Percentiles rank a stretch among this genome's conserved stretches.
Conservation (phyloP, 2,329 filamentous ascomycete genomes). For the Aspergillus aculeatus region DNA sequence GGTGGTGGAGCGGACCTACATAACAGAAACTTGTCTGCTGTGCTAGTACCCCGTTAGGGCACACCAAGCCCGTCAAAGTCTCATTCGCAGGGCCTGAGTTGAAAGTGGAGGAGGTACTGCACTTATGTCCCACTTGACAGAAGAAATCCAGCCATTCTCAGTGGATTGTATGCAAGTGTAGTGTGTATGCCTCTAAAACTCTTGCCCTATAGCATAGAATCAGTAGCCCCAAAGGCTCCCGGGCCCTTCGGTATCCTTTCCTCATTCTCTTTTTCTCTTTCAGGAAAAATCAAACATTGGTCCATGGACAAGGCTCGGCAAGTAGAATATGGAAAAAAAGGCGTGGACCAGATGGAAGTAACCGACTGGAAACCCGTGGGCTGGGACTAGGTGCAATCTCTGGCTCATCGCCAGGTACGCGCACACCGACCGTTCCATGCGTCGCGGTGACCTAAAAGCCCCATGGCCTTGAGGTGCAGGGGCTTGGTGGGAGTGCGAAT, state of each 20-base stretch:
- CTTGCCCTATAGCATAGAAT: neutral
- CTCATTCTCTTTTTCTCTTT: neutral
- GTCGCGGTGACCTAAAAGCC: neutral
- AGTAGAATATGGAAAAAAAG: neutral
- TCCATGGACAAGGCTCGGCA: neutral
- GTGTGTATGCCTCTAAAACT: neutral
- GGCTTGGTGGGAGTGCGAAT: neutral
- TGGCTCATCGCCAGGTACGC: neutral
- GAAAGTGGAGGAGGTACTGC: neutral
- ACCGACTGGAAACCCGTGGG: neutral
- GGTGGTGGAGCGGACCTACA: neutral
- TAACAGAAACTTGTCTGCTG: neutral
- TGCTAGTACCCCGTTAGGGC: neutral
- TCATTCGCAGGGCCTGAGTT: neutral
- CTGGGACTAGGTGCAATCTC: neutral
- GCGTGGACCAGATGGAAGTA: too few species aligned
- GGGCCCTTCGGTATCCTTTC: too few species aligned
- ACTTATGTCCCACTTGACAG: neutral
- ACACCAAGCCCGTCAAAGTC: neutral
- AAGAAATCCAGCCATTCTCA: neutral
- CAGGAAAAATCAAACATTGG: neutral
- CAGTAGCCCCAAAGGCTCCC: neutral
- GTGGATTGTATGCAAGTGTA: neutral
- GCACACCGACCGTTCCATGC: neutral
- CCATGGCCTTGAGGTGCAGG: neutral